Evolutionary conservation across 768 basidiomycete genomes (phyloP), one percentile per base, ranked within the genome.

Genomic region (Kwoniella heveanensis): DNA sequence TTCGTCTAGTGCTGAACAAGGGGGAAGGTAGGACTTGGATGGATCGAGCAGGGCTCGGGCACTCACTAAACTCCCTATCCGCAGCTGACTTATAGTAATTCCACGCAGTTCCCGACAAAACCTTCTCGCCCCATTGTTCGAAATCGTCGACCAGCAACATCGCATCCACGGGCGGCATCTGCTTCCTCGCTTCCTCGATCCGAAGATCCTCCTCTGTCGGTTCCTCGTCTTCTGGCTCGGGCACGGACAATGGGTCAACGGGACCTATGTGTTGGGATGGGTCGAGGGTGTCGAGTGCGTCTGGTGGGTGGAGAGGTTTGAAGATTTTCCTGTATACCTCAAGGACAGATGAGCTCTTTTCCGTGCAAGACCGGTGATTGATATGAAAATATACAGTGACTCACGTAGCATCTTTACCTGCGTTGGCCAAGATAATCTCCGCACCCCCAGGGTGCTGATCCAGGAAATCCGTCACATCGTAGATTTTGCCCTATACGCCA

Each of bases 141-240:
- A 82, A 79, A 62, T 82, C 81, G 47, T 77, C 60, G 5, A 81
- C 61, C 22, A 80, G 74, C 67, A 82, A 63, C 75, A 82, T 80
- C 1, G 69, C 60, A 3, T 72, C 79, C 22, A 77, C 60, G 2
- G 67, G 68, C 1, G 77, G 78, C 70, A 80, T 68, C 26, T 67
- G 56, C 48, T 73, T 69, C 8, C 77, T 55, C 7, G 78, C 80
- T 17, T 72, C 60, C 37, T 68, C 58, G 13, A 80, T 73, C 21
- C 80, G 64, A 19, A 64, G 55, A 52, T 81, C 79, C 47, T 82
- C 81, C 4, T 73, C 79, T 22, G 78, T 76, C 5, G 65, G 68
- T 10, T 47, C 64, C 17, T 39, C 29, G 4, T 70, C 65, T 12
- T 54, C 50, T 12, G 60, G 53, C 26, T 68, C 60, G 1, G 73